These are phyloP conservation scores for Penicillium janthinellum DNA, from an alignment of 2,329 filamentous ascomycete species.

Conservation along the genomic window DNA sequence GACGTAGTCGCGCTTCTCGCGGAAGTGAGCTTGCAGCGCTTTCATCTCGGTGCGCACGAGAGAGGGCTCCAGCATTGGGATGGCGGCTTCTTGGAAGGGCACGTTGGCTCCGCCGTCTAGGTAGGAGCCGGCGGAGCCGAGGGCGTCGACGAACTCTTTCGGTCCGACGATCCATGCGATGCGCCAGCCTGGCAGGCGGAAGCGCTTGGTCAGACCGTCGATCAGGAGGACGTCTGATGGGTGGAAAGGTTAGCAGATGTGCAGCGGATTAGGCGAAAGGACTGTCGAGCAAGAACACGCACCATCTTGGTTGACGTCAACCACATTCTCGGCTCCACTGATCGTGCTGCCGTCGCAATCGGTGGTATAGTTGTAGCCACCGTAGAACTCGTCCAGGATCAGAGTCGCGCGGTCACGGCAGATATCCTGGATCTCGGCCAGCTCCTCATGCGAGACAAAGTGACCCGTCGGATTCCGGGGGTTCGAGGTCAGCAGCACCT, in stretches of 20 bases:
- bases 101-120: conserved; percentile 93
- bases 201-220: conserved; percentile 93
- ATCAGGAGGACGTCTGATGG: conserved; percentile 79
- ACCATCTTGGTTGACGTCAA: conserved; percentile 80
- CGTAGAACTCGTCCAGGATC: conserved; percentile 96
- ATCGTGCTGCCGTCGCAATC: conserved; percentile 89
- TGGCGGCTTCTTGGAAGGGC: conserved; percentile 90
- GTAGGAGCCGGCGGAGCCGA: conserved; percentile 89
- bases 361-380: conserved; percentile 92
- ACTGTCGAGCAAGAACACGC: conserved; percentile 8
- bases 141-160: conserved; percentile 93
- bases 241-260: conserved; percentile 7
- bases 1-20: conserved; percentile 89
- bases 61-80: conserved; percentile 86
- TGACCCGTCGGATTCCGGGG: conserved; percentile 92
- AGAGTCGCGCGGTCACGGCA: conserved; percentile 87
- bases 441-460: conserved; percentile 79
- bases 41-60: conserved; percentile 84
- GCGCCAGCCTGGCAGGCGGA: conserved; percentile 93
- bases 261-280: background rate
- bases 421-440: conserved; percentile 89
- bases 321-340: conserved; percentile 83
- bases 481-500: conserved; percentile 91
- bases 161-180: conserved; percentile 95
- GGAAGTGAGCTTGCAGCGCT: conserved; percentile 86